phyloP scores from a whole-genome alignment of 768 basidiomycete genomes.

The Leccinum pellstonianum region DNA sequence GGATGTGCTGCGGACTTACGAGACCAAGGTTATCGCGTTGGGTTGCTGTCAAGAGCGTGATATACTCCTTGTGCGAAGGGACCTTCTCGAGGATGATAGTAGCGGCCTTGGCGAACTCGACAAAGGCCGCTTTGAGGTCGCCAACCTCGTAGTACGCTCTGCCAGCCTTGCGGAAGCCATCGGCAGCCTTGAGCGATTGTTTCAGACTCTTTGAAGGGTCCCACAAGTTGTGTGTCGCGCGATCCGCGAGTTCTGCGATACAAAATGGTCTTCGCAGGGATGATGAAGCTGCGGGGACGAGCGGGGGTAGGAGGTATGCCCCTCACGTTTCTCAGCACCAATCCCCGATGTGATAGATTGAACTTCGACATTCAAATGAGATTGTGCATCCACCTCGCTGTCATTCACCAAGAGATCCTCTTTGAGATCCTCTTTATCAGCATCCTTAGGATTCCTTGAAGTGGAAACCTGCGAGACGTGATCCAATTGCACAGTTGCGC shows the following conservation, averaged over 20 bases:
- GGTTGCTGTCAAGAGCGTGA: constrained; percentile 47
- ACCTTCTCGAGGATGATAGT: constrained; percentile 77
- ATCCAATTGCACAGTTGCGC: no score
- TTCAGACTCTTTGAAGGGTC: constrained; percentile 62
- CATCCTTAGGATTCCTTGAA: no score
- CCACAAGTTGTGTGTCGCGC: constrained; percentile 54
- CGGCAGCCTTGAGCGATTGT: constrained; percentile 62
- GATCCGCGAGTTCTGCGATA: constrained; percentile 65
- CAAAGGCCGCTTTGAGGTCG: constrained; percentile 70
- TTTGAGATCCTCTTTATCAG: no score
- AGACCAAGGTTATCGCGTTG: constrained; percentile 67
- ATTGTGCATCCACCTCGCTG: no score
- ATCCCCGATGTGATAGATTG: no score
- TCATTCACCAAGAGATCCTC: no score
- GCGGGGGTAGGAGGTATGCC: constrained; percentile 16
- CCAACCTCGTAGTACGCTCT: constrained; percentile 45
- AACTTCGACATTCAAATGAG: no score
- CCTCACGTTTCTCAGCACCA: no score
- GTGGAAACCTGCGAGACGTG: no score
- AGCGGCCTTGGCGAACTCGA: constrained; percentile 69
- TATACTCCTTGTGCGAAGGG: constrained; percentile 70
- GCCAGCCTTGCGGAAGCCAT: constrained; percentile 57
- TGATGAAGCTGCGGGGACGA: constrained; percentile 16
- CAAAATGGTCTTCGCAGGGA: constrained; percentile 47
- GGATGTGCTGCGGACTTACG: constrained; percentile 50